Percentiles rank a stretch among this genome's conserved stretches.
These are phyloP conservation scores for Stemphylium vesicarium DNA, from an alignment of 2,329 filamentous ascomycete species.

Conservation along the genomic window DNA sequence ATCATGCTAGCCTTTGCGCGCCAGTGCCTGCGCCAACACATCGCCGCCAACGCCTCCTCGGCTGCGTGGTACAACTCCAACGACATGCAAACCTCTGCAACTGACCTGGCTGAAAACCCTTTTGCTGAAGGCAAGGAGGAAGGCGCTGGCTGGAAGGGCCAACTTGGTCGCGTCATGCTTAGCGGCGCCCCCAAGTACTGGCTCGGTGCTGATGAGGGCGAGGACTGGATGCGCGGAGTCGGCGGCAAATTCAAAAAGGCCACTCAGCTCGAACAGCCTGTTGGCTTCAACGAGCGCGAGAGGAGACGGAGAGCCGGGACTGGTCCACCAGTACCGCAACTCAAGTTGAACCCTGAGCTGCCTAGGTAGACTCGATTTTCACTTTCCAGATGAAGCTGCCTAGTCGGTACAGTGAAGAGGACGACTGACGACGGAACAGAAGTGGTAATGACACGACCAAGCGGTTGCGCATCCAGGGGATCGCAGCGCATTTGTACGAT, in stretches of 20 bases:
- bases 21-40: conserved; percentile 73
- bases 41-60: conserved; percentile 55
- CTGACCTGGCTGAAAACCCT: conserved; percentile 66
- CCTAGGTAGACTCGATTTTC: conserved; percentile 21
- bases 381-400: not conserved
- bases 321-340: conserved; percentile 56
- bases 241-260: conserved; percentile 65
- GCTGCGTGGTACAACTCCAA: conserved; percentile 51
- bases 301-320: conserved; percentile 67
- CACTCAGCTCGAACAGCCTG: conserved; percentile 47
- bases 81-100: conserved; percentile 48
- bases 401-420: not conserved
- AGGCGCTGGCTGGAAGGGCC: conserved; percentile 79
- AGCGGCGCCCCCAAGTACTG: conserved; percentile 77
- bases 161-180: conserved; percentile 79
- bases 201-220: conserved; percentile 70
- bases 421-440: conserved; percentile 13
- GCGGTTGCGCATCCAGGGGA: conserved; percentile 1
- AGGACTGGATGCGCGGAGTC: conserved; percentile 72
- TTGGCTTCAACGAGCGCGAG: conserved; percentile 63
- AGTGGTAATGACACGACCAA: conserved; percentile 12
- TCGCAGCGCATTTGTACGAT: conserved; percentile 13
- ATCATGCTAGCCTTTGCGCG: conserved; percentile 84
- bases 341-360: conserved; percentile 30
- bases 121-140: conserved; percentile 74